Evolutionary conservation across 495 filamentous ascomycete genomes (phyloP).

Genomic region (Amphirosellinia nigrospora): DNA sequence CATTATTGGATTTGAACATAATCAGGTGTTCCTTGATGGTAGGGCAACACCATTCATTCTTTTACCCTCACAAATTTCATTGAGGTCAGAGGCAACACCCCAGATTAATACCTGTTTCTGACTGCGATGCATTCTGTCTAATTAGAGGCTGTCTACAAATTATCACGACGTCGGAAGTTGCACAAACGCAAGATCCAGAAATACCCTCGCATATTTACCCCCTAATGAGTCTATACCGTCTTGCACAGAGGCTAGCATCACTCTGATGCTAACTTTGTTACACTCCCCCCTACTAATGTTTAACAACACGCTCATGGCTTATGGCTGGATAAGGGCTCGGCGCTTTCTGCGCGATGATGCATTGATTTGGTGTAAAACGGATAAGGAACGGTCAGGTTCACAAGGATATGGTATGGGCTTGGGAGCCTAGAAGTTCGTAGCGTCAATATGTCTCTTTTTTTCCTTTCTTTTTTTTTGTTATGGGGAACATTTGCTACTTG

Average conservation of each 20-base stretch:
- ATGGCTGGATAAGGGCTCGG: constrained; percentile 25
- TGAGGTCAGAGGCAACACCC: constrained; percentile 2
- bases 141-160: constrained; percentile 14
- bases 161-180: not conserved
- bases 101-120: not conserved
- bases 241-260: not conserved
- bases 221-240: constrained; percentile 10
- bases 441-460: not conserved
- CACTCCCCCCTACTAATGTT: constrained; percentile 6
- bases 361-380: constrained; percentile 28
- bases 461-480: not conserved
- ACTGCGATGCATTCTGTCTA: constrained; percentile 3
- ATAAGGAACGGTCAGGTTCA: constrained; percentile 26
- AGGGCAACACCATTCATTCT: not conserved
- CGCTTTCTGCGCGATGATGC: constrained; percentile 14
- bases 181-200: not conserved
- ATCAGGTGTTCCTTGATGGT: not conserved
- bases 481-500: constrained; percentile 2
- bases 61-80: constrained; percentile 8
- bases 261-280: not conserved
- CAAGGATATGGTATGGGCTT: constrained; percentile 22
- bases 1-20: constrained; percentile 5
- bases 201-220: not conserved
- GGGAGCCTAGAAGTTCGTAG: not conserved
- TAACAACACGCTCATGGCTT: constrained; percentile 16